phyloP scores from a whole-genome alignment of 495 filamentous ascomycete genomes.

The Xylaria grammica region DNA sequence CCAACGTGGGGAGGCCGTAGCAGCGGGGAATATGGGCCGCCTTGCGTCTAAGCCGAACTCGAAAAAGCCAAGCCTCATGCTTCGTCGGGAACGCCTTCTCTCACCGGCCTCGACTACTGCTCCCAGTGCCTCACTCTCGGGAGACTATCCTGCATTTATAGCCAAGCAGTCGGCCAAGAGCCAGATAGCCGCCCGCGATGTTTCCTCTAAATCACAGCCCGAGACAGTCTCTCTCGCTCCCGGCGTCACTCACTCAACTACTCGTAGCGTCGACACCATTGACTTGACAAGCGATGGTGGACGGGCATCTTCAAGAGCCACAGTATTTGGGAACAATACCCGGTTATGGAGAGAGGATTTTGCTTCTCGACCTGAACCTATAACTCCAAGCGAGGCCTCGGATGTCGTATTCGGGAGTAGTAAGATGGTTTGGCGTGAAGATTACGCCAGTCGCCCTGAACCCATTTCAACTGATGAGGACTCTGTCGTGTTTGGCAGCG shows the following conservation, averaged over 20 bases:
- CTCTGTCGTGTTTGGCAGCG: conserved; percentile 58
- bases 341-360: conserved; percentile 66
- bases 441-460: conserved; percentile 31
- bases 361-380: conserved; percentile 41
- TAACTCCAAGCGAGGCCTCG: conserved; percentile 54
- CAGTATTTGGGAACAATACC: conserved; percentile 58
- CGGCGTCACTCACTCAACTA: conserved; percentile 34
- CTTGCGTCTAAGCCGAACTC: conserved; percentile 33
- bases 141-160: conserved; percentile 41
- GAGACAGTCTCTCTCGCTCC: conserved; percentile 24
- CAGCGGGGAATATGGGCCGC: conserved; percentile 37
- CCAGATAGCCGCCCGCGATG: conserved; percentile 26
- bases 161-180: conserved; percentile 33
- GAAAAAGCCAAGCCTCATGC: conserved; percentile 32
- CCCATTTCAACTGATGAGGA: conserved; percentile 34
- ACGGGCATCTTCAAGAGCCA: conserved; percentile 42
- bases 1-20: conserved; percentile 25
- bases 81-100: conserved; percentile 41
- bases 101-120: conserved; percentile 41
- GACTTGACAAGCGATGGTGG: conserved; percentile 71
- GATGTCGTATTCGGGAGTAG: conserved; percentile 31
- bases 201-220: neutral
- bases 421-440: conserved; percentile 37
- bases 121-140: conserved; percentile 34
- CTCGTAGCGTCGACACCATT: conserved; percentile 59